Percentiles rank a stretch among this genome's conserved stretches.
phyloP scores from a whole-genome alignment of 768 basidiomycete genomes.

The Tricholoma sp. region DNA sequence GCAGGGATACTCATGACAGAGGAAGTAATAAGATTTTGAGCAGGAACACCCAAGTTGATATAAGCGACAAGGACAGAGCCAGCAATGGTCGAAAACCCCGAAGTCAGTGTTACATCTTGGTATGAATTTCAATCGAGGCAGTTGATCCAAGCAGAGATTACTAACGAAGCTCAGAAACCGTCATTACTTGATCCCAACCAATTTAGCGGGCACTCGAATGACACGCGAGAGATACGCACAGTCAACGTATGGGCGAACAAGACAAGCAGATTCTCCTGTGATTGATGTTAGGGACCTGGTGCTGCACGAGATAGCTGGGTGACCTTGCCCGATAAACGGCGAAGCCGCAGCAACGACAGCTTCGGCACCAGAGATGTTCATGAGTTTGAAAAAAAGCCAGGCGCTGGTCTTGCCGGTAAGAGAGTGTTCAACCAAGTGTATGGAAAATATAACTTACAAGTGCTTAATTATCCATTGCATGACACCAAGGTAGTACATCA shows the following conservation, averaged over 20 bases:
- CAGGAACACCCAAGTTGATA: constrained; percentile 69
- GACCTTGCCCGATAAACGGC: constrained; percentile 88
- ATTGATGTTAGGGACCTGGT: background rate
- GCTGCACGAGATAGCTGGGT: background rate
- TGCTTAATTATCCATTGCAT: constrained; percentile 92
- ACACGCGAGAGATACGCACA: constrained; percentile 23
- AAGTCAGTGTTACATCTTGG: constrained; percentile 76
- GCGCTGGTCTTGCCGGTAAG: constrained; percentile 40
- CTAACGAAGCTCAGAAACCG: constrained; percentile 73
- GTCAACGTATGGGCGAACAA: constrained; percentile 81
- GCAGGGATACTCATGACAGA: constrained; percentile 96
- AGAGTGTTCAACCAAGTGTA: background rate
- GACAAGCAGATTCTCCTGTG: constrained; percentile 71
- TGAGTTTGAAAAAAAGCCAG: constrained; percentile 89
- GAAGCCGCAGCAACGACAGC: constrained; percentile 90
- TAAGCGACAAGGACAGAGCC: constrained; percentile 87
- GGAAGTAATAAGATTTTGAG: constrained; percentile 78
- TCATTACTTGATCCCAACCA: constrained; percentile 48
- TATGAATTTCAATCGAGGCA: background rate
- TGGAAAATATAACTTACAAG: constrained; percentile 48
- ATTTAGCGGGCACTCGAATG: background rate
- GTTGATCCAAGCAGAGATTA: constrained; percentile 5
- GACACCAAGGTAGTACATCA: constrained; percentile 84
- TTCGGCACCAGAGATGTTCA: constrained; percentile 93
- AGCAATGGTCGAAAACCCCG: constrained; percentile 90